phyloP scores from a whole-genome alignment of 306 rosid species.

The Astragalus membranaceus region DNA sequence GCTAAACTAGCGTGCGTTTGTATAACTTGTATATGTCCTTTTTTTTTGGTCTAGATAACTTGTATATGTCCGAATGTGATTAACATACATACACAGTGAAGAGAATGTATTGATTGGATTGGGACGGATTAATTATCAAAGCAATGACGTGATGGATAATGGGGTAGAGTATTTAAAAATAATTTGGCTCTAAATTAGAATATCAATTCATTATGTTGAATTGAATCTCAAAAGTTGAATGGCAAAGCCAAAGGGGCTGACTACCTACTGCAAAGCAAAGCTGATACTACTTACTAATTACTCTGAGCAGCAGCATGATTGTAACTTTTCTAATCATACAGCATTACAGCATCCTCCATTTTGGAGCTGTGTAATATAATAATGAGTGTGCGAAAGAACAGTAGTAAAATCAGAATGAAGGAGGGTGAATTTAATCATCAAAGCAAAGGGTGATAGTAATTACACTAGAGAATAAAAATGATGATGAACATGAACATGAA shows the following conservation, averaged over 20 bases:
- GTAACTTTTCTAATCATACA: constrained; percentile 24
- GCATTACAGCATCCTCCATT: constrained; percentile 18
- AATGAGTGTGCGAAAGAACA: constrained; percentile 27
- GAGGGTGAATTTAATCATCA: constrained; percentile 21
- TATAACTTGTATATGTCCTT: too few species aligned
- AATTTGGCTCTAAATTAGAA: neutral
- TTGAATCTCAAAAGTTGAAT: constrained; percentile 10
- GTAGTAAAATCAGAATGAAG: constrained; percentile 7
- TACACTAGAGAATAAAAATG: constrained; percentile 28
- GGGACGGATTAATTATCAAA: neutral
- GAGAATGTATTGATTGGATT: too few species aligned
- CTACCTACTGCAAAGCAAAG: constrained; percentile 1
- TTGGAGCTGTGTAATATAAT: constrained; percentile 11
- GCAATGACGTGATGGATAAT: neutral
- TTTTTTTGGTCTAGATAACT: too few species aligned
- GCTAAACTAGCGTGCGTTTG: too few species aligned
- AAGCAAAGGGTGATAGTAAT: constrained; percentile 29
- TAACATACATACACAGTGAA: too few species aligned
- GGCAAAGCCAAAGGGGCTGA: neutral
- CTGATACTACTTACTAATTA: neutral
- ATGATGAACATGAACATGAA: constrained; percentile 31
- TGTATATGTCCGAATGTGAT: too few species aligned
- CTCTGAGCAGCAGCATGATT: constrained; percentile 17
- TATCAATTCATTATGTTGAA: neutral
- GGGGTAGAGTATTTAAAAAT: neutral